Conservation (phyloP, 1,284 basidiomycete genomes). For the Cryptococcus sp. region DNA sequence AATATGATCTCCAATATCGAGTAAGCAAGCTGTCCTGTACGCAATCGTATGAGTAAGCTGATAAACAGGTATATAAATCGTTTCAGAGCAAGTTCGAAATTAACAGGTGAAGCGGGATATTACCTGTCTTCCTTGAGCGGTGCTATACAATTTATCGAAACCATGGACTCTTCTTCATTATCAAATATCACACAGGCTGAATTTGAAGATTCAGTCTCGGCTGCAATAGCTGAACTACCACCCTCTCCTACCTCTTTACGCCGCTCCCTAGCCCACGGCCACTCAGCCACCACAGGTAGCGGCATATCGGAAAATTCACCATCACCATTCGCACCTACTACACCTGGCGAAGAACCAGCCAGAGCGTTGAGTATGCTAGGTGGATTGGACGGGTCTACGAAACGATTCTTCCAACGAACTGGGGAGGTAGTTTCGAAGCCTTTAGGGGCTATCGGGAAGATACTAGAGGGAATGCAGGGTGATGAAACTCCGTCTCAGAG, state of each 20-base stretch:
- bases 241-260: slow-evolving; percentile 46
- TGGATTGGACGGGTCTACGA: slow-evolving; percentile 63
- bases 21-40: slow-evolving; percentile 52
- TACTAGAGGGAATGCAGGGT: slow-evolving; percentile 62
- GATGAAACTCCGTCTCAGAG: slow-evolving; percentile 1
- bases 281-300: no score
- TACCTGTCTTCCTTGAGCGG: slow-evolving; percentile 92
- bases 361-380: slow-evolving; percentile 66
- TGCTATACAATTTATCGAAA: slow-evolving; percentile 91
- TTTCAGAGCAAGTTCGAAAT: slow-evolving; percentile 82
- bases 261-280: no score
- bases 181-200: slow-evolving; percentile 89
- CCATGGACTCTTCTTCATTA: slow-evolving; percentile 90
- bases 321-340: slow-evolving; percentile 35
- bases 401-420: slow-evolving; percentile 75
- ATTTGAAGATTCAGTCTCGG: slow-evolving; percentile 75
- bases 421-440: slow-evolving; percentile 78
- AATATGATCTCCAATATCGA: slow-evolving; percentile 93
- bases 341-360: slow-evolving; percentile 74
- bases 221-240: slow-evolving; percentile 67
- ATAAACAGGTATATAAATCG: slow-evolving; percentile 80
- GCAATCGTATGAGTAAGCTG: neutral
- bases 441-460: slow-evolving; percentile 75
- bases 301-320: slow-evolving; percentile 19
- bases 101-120: slow-evolving; percentile 94